These are phyloP conservation scores for Phytophthora ramorum DNA, from an alignment of 352 stramenopile species.

Conservation along the genomic window DNA sequence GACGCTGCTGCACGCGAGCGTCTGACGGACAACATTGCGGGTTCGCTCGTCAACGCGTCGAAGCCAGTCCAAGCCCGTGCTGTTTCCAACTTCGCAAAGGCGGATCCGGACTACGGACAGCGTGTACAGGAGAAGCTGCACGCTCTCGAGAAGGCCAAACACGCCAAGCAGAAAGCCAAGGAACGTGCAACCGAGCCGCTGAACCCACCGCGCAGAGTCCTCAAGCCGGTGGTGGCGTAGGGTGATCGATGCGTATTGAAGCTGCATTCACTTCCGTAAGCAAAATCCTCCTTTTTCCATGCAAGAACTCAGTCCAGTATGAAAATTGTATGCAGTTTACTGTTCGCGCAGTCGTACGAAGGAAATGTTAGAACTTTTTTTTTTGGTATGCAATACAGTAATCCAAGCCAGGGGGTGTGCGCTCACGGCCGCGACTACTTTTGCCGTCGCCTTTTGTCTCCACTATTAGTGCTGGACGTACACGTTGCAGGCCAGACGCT, in stretches of 20 bases:
- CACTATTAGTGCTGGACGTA: conserved; percentile 2
- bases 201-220: conserved; percentile 68
- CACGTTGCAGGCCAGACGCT: conserved; percentile 2
- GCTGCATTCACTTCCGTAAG: not conserved
- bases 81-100: conserved; percentile 88
- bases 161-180: conserved; percentile 15
- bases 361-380: no score
- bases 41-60: conserved; percentile 80
- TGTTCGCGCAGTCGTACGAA: no score
- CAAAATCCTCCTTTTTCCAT: no score
- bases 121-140: conserved; percentile 82
- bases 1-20: conserved; percentile 67
- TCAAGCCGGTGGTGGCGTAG: conserved; percentile 7
- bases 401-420: not conserved
- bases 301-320: no score
- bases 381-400: no score
- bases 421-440: not conserved
- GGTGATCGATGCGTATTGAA: no score
- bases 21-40: conserved; percentile 90
- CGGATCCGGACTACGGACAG: conserved; percentile 88
- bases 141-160: conserved; percentile 30
- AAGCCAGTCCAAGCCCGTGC: conserved; percentile 81
- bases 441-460: not conserved
- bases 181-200: conserved; percentile 29
- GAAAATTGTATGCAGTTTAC: no score